phyloP scores from a whole-genome alignment of 768 basidiomycete species.

The Mycena vulgaris region DNA sequence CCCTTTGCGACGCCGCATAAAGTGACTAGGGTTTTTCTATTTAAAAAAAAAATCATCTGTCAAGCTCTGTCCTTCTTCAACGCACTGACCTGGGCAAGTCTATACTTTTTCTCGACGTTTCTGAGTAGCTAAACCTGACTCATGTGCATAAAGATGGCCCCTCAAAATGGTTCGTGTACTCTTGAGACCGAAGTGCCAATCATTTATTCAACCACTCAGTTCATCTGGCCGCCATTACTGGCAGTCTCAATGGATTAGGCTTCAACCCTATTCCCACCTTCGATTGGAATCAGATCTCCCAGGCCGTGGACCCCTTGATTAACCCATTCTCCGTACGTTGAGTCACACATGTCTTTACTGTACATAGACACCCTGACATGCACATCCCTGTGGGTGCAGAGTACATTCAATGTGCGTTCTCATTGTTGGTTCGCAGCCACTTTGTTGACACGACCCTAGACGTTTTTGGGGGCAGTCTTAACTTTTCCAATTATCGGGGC shows the following conservation, averaged over 20 bases:
- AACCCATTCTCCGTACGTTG: constrained; percentile 46
- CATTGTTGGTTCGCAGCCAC: too few relatives aligned
- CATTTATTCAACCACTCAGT: constrained; percentile 18
- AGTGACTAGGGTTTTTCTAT: too few relatives aligned
- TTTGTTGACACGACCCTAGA: too few relatives aligned
- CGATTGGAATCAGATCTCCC: constrained; percentile 37
- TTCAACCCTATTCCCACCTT: background rate
- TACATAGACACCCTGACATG: too few relatives aligned
- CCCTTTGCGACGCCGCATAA: too few relatives aligned
- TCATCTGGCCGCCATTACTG: constrained; percentile 48
- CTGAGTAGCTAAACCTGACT: too few relatives aligned
- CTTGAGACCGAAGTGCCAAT: too few relatives aligned
- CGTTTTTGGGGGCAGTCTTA: constrained; percentile 24
- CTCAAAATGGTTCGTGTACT: too few relatives aligned
- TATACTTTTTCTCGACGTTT: too few relatives aligned
- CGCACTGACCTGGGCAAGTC: constrained; percentile 49
- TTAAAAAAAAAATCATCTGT: constrained; percentile 51
- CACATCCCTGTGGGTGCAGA: background rate
- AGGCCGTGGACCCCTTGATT: constrained; percentile 45
- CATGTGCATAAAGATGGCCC: too few relatives aligned
- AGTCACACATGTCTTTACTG: background rate
- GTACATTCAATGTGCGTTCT: constrained; percentile 32
- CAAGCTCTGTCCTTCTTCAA: constrained; percentile 47
- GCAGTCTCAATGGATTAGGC: constrained; percentile 12
- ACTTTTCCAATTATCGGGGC: constrained; percentile 30